phyloP scores from a whole-genome alignment of 1,284 basidiomycete species.

The Anthracocystis panici-leucophaei region DNA sequence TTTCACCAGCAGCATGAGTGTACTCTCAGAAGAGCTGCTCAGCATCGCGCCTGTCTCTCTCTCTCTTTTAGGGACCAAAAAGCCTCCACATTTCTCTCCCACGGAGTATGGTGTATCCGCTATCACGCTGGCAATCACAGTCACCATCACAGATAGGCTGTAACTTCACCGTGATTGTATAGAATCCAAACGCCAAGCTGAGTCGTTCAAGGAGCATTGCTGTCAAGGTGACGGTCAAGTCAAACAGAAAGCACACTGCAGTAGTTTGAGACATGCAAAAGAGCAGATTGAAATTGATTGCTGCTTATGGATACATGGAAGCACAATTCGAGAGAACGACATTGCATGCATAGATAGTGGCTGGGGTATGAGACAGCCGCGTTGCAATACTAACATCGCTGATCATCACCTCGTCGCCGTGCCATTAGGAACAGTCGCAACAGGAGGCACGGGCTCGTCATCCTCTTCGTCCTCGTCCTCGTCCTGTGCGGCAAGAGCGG shows the following conservation, averaged over 20 bases:
- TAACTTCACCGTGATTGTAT: neutral
- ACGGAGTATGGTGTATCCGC: neutral
- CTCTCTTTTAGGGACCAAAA: neutral
- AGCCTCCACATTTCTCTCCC: constrained; percentile 13
- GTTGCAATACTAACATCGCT: neutral
- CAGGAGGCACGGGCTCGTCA: constrained; percentile 27
- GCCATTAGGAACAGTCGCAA: constrained; percentile 29
- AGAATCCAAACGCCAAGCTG: too few species aligned
- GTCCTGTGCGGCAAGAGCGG: constrained; percentile 56
- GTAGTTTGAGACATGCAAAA: neutral
- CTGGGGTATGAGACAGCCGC: neutral
- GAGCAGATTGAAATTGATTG: neutral
- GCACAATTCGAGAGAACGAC: neutral
- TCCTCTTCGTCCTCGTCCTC: constrained; percentile 62
- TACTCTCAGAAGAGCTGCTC: neutral
- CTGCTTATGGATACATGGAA: constrained; percentile 5
- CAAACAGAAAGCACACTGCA: too few species aligned
- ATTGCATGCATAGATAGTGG: neutral
- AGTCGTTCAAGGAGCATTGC: too few species aligned
- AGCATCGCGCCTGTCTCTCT: neutral
- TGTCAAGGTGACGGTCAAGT: too few species aligned
- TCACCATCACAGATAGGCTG: neutral
- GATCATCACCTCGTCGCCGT: constrained; percentile 23
- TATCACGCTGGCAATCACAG: constrained; percentile 15
- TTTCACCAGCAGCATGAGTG: too few species aligned